Conservation (phyloP, 495 filamentous ascomycete species). For the Aspergillus diversus region DNA sequence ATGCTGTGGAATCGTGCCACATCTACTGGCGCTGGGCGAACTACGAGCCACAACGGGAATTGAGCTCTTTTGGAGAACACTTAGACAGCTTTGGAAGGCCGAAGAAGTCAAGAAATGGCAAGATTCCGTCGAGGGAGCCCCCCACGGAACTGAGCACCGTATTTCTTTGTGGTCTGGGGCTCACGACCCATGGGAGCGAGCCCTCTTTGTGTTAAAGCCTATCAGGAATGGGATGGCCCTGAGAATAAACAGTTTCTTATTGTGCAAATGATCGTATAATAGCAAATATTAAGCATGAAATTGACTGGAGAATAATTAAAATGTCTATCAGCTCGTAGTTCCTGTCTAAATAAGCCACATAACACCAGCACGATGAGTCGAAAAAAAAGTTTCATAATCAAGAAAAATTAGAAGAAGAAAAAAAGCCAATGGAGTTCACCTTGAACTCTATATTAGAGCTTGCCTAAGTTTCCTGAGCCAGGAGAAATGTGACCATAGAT, state of each 20-base stretch:
- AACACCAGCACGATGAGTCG: no score
- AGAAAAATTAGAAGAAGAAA: neutral
- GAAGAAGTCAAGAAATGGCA: neutral
- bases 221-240: no score
- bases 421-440: neutral
- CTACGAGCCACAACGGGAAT: neutral
- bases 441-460: neutral
- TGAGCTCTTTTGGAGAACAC: neutral
- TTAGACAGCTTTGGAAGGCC: neutral
- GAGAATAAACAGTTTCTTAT: no score
- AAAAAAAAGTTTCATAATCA: neutral
- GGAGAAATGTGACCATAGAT: slow-evolving; percentile 8
- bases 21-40: neutral
- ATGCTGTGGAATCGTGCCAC: neutral
- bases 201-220: neutral
- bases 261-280: no score
- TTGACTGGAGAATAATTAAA: no score
- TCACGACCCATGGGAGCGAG: neutral
- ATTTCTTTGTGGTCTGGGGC: neutral
- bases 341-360: no score
- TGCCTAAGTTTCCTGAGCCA: neutral
- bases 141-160: neutral
- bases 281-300: no score
- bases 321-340: no score
- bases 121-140: neutral